These are phyloP conservation scores for Aspergillus clavatus DNA, from an alignment of 2,329 filamentous ascomycete genomes.

Conservation along the genomic window DNA sequence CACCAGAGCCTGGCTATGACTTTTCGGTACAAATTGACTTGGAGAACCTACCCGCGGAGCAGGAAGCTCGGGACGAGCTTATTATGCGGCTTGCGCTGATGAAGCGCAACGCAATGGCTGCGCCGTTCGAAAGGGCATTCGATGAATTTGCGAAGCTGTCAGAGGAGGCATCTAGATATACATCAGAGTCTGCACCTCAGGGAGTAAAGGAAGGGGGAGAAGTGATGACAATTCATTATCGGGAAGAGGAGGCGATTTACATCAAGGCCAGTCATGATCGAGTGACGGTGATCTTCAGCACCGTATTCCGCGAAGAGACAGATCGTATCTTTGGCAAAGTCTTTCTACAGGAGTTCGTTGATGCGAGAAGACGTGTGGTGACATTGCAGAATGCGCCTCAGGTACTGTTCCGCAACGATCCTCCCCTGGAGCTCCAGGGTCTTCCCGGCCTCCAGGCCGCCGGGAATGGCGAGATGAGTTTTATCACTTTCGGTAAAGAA, in stretches of 20 bases:
- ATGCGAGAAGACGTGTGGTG: conserved; percentile 70
- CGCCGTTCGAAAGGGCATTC: conserved; percentile 95
- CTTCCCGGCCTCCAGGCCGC: conserved; percentile 75
- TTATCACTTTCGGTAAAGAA: conserved; percentile 86
- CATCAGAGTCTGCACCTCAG: conserved; percentile 87
- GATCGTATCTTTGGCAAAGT: conserved; percentile 97
- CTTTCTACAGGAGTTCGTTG: conserved; percentile 97
- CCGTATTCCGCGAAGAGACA: conserved; percentile 95
- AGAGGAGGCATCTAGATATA: conserved; percentile 87
- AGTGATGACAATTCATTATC: conserved; percentile 95
- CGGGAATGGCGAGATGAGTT: conserved; percentile 82
- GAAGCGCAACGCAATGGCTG: conserved; percentile 98
- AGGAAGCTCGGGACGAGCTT: conserved; percentile 82
- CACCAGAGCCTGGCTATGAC: conserved; percentile 86
- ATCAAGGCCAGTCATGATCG: conserved; percentile 96
- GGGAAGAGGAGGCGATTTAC: conserved; percentile 97
- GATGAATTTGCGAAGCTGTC: conserved; percentile 82
- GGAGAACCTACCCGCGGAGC: conserved; percentile 74
- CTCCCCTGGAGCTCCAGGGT: conserved; percentile 82
- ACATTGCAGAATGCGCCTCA: conserved; percentile 98
- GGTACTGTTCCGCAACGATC: conserved; percentile 91
- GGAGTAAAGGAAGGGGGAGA: conserved; percentile 84
- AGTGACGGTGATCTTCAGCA: conserved; percentile 98
- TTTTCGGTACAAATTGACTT: conserved; percentile 91
- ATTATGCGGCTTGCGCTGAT: conserved; percentile 82